A percentile compares a stretch with the other conserved stretches of the same genome.
These are phyloP conservation scores for Sporothrix brunneoviolacea DNA, from an alignment of 2,329 filamentous ascomycete genomes.

Conservation along the genomic window DNA sequence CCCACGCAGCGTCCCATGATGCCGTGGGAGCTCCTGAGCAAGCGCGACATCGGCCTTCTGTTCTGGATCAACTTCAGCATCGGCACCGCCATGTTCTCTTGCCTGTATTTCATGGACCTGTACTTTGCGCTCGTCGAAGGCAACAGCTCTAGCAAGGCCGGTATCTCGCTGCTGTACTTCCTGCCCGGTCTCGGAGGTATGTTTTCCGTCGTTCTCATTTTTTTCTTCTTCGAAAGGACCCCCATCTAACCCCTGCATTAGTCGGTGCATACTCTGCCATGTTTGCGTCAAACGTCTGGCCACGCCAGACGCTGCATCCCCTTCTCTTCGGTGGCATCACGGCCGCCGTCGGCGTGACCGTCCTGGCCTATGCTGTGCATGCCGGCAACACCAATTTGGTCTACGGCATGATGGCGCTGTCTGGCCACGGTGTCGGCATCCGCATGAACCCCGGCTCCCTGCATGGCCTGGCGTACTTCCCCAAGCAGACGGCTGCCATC, in stretches of 20 bases:
- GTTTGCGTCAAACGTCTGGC: slow-evolving; percentile 54
- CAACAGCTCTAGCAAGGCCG: slow-evolving; percentile 37
- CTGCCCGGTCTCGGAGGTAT: slow-evolving; percentile 54
- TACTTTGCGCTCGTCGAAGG: slow-evolving; percentile 55
- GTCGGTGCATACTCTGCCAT: slow-evolving; percentile 52
- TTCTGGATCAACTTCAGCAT: slow-evolving; percentile 54
- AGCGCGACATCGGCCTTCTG: slow-evolving; percentile 52
- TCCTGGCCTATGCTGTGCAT: slow-evolving; percentile 40
- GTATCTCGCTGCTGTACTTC: slow-evolving; percentile 48
- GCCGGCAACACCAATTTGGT: slow-evolving; percentile 25
- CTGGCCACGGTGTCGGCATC: slow-evolving; percentile 55
- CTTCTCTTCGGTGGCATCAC: slow-evolving; percentile 50
- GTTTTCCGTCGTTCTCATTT: neutral
- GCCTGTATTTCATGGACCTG: slow-evolving; percentile 62
- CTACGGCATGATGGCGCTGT: slow-evolving; percentile 60
- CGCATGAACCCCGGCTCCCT: slow-evolving; percentile 56
- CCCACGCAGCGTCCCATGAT: slow-evolving; percentile 52
- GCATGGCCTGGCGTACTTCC: slow-evolving; percentile 58
- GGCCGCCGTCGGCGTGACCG: slow-evolving; percentile 50
- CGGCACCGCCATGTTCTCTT: slow-evolving; percentile 49
- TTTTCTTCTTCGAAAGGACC: neutral
- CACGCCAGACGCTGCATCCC: slow-evolving; percentile 54
- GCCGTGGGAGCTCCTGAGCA: slow-evolving; percentile 51
- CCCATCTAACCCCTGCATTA: slow-evolving; percentile 16
- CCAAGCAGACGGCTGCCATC: slow-evolving; percentile 48